phyloP scores from a whole-genome alignment of 2,329 filamentous ascomycete genomes.

The Colletotrichum agaves region DNA sequence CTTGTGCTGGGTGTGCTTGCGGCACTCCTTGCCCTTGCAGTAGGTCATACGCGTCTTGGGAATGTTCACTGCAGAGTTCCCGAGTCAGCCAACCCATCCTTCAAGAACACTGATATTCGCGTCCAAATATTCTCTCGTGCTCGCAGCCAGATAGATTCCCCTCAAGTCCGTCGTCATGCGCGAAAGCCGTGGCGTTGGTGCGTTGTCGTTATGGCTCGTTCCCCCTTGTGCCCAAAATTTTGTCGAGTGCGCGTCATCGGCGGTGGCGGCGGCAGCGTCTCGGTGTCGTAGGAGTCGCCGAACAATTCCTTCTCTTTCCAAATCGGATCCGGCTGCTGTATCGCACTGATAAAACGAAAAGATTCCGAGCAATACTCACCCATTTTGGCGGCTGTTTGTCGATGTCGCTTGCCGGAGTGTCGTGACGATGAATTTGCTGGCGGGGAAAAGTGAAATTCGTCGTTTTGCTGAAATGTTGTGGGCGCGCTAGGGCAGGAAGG shows the following conservation, averaged over 20 bases:
- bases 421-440: constrained; percentile 37
- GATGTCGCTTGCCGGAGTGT: constrained; percentile 39
- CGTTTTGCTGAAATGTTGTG: constrained; percentile 39
- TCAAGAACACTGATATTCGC: neutral
- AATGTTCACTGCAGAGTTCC: constrained; percentile 83
- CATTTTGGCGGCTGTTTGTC: constrained; percentile 40
- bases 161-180: neutral
- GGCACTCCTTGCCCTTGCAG: constrained; percentile 96
- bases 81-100: constrained; percentile 44
- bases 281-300: neutral
- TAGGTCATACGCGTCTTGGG: constrained; percentile 97
- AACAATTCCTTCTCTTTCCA: neutral
- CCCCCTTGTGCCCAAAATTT: constrained; percentile 21
- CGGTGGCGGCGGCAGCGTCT: constrained; percentile 7
- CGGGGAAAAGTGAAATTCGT: constrained; percentile 24
- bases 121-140: constrained; percentile 3
- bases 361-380: constrained; percentile 33
- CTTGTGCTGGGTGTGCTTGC: constrained; percentile 91
- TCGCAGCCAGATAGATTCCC: constrained; percentile 25
- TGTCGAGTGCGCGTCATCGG: constrained; percentile 26
- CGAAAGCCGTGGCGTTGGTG: neutral
- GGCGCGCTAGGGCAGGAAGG: constrained; percentile 36
- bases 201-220: neutral
- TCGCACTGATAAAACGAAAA: constrained; percentile 7
- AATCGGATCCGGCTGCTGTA: constrained; percentile 21